Evolutionary conservation across 202 grass and related monocot genomes (phyloP), one percentile per base, ranked within the genome.

Genomic region (Tripidium arundinaceum): DNA sequence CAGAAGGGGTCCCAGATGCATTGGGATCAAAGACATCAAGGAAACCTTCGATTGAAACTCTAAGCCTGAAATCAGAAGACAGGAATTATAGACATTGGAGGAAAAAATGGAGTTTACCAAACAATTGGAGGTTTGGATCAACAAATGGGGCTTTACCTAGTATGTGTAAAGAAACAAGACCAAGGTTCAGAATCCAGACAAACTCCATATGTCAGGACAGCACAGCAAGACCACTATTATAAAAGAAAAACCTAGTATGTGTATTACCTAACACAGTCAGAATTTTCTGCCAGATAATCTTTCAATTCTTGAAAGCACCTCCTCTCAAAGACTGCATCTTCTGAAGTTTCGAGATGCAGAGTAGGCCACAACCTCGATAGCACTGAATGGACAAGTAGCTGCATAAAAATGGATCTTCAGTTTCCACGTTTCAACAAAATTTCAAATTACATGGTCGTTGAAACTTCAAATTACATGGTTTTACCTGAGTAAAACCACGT

Each of bases 401-500:
- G 81, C 37, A 74, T 43, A 82, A 31, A 74, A 70, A 76, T 18
- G 40, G 59, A 79, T 55, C 63, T 74, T 64, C 81, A 68, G 46
- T 61, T 61, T 61, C 57, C 7, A 61, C 5, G 25, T 61, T 61
- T 29, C 25, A 28, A 61, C 25, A 28, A 61, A 28, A 14, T 29
- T 75, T 60, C 12, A 1, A 60, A 58, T 58, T 12, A 57, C 52
- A 57, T 3, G 0, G n/a, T 55, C 8, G 52, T 55, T 55, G 52
- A 55, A 22, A 55, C 52, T 55, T 55, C 52, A 22, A 79, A 52
- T 16, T 26, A 87, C 61, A 83, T 72, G 76, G 22, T 64, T 81
- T 65, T 73, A 98, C 95, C 95, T 98, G 95, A 87, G 89, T 93
- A 78, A 98, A 98, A 87, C 72, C 70, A 31, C 95, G 95, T 61